Evolutionary conservation across 2,329 filamentous ascomycete genomes (phyloP).

Genomic region (Fonsecaea monophora): DNA sequence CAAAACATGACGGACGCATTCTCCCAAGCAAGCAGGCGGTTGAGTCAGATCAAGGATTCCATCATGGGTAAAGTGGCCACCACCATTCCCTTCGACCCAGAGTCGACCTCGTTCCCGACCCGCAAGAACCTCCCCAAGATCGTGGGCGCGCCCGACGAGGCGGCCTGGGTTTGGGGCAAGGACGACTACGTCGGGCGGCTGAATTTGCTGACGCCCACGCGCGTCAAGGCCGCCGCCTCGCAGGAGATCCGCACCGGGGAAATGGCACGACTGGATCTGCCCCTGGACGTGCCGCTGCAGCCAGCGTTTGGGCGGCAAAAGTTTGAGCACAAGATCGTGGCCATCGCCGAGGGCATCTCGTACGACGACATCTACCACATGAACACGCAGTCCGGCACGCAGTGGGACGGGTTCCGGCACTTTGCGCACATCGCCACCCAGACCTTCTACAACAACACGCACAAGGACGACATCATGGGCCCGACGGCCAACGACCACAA

Average conservation of each 20-base stretch:
- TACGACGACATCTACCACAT: conserved; percentile 56
- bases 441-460: conserved; percentile 52
- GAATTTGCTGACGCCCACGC: conserved; percentile 63
- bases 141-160: conserved; percentile 59
- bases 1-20: conserved; percentile 30
- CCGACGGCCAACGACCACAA: conserved; percentile 45
- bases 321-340: conserved; percentile 64
- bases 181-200: conserved; percentile 57
- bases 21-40: conserved; percentile 40
- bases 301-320: conserved; percentile 60
- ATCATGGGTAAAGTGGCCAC: conserved; percentile 55
- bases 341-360: conserved; percentile 45
- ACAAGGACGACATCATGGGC: conserved; percentile 46
- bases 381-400: conserved; percentile 58
- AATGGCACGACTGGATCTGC: conserved; percentile 62
- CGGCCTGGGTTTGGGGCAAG: conserved; percentile 67
- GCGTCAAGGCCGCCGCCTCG: conserved; percentile 60
- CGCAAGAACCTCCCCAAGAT: conserved; percentile 61
- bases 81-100: conserved; percentile 62
- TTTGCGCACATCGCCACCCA: conserved; percentile 49
- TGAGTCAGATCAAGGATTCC: conserved; percentile 55
- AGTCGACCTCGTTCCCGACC: conserved; percentile 60
- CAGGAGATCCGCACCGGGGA: conserved; percentile 64
- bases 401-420: conserved; percentile 61
- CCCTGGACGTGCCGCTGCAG: conserved; percentile 59